A percentile compares a stretch with the other conserved stretches of the same genome.
Conservation (phyloP, 257 asterid genomes). For the Gardenia jasminoides region DNA sequence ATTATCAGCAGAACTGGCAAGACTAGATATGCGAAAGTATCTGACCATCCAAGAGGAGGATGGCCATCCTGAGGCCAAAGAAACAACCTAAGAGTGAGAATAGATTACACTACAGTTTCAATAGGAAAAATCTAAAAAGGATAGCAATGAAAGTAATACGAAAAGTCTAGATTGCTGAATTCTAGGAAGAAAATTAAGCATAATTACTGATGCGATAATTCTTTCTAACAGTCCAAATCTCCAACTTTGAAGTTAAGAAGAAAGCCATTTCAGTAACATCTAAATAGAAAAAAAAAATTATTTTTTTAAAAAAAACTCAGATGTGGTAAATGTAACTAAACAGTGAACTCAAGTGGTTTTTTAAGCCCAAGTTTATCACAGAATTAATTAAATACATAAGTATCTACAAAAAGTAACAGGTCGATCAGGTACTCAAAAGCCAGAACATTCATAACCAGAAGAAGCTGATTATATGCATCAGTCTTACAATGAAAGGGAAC, state of each 20-base stretch:
- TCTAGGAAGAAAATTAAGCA: neutral
- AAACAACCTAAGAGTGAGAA: slow-evolving; percentile 13
- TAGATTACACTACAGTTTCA: neutral
- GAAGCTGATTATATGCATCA: slow-evolving; percentile 11
- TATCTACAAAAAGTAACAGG: neutral
- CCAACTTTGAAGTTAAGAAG: neutral
- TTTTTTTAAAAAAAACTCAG: neutral
- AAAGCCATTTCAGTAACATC: neutral
- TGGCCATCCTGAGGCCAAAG: slow-evolving; percentile 74
- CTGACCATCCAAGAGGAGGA: slow-evolving; percentile 98
- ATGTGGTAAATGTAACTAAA: neutral
- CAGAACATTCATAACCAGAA: slow-evolving; percentile 3
- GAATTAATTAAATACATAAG: neutral
- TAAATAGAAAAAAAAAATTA: neutral
- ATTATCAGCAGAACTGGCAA: slow-evolving; percentile 75
- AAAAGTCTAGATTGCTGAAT: neutral
- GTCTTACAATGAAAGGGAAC: slow-evolving; percentile 85
- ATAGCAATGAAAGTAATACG: neutral
- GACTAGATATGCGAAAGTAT: slow-evolving; percentile 89
- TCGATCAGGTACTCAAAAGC: neutral
- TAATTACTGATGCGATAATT: neutral
- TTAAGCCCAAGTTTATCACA: neutral
- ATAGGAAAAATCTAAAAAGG: neutral
- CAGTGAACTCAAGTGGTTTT: neutral
- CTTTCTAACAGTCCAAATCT: neutral